Base-by-base conservation (phyloP, 2,329 filamentous ascomycete species). In the Aspergillus ustus region DNA sequence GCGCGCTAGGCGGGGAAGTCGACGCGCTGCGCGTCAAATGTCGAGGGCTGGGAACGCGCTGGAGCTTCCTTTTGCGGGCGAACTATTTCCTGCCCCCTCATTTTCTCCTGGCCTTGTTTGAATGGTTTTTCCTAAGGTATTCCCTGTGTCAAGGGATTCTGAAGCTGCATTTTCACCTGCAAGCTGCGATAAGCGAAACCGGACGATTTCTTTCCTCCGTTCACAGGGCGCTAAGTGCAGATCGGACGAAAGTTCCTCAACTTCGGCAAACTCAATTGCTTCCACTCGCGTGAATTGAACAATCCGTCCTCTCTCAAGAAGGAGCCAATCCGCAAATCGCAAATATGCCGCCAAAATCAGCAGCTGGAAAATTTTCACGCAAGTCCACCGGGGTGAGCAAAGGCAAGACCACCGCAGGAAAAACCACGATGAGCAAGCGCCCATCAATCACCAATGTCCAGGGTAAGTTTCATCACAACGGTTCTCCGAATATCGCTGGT, bases 371-470 rank as follows among this genome's bases (percentile, higher is more conserved):
- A 31, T 50, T 19, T 19, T 13, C 52, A 43, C 31, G 40, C 28
- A 28, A 45, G 25, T 31, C 52, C 22, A 19, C 53, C 6, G 34
- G 46, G 31, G 54, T 57, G n/a, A 50, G 31, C 20, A 75, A 73
- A 52, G 60, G 68, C 20, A 59, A 58, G 29, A 28, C 11, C 7
- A 17, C 8, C 52, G 11, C 17, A 40, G 9, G 53, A 9, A 40
- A 40, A 52, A 37, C 45, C 40, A 69, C 62, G 49, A 61, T 59
- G 61, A 64, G 61, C 34, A 70, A 71, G 61, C 63, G 67, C 63
- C 56, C 68, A 60, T 45, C 64, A 46, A 69, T 63, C 58, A 60
- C 76, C 60, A 72, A 76, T 66, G 70, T 78, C 55, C 76, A 78
- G 67, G 75, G 78, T 80, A 53, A 22, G 54, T 48, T 22, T 13